Conservation (phyloP, 2,329 filamentous ascomycete species). For the Metarhizium rileyi region DNA sequence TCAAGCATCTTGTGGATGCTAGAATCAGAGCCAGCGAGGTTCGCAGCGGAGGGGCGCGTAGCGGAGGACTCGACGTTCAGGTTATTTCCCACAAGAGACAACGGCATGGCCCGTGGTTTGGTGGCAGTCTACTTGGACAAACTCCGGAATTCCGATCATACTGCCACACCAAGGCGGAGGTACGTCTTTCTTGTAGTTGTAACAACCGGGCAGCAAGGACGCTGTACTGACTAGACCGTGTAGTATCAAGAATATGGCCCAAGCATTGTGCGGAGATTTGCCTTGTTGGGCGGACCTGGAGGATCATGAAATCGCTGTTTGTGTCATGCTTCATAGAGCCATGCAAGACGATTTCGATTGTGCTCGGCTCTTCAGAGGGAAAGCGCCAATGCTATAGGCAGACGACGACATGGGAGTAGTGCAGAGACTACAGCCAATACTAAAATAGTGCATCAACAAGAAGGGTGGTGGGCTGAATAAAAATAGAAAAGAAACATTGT, state of each 20-base stretch:
- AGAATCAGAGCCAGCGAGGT: constrained; percentile 88
- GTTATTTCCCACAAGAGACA: constrained; percentile 97
- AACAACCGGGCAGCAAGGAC: too few species aligned
- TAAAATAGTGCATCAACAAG: background rate
- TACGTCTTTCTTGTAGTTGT: constrained; percentile 21
- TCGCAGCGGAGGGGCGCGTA: constrained; percentile 82
- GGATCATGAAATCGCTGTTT: constrained; percentile 45
- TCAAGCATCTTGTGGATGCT: constrained; percentile 88
- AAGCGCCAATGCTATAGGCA: background rate
- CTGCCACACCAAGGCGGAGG: constrained; percentile 85
- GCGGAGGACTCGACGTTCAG: constrained; percentile 89
- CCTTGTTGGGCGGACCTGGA: constrained; percentile 83
- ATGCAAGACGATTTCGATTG: background rate
- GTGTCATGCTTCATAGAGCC: background rate
- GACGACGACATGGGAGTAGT: background rate
- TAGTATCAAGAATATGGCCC: constrained; percentile 94
- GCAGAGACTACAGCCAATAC: background rate
- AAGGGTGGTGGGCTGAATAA: background rate
- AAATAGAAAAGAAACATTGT: background rate
- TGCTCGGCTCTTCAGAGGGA: background rate
- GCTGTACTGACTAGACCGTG: constrained; percentile 14
- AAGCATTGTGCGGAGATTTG: constrained; percentile 90
- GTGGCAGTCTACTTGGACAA: constrained; percentile 89
- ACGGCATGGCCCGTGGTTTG: constrained; percentile 96
- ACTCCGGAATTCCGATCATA: constrained; percentile 98